Evolutionary conservation across 352 stramenopile genomes (phyloP).

Genomic region (Globisporangium megalacanthum): DNA sequence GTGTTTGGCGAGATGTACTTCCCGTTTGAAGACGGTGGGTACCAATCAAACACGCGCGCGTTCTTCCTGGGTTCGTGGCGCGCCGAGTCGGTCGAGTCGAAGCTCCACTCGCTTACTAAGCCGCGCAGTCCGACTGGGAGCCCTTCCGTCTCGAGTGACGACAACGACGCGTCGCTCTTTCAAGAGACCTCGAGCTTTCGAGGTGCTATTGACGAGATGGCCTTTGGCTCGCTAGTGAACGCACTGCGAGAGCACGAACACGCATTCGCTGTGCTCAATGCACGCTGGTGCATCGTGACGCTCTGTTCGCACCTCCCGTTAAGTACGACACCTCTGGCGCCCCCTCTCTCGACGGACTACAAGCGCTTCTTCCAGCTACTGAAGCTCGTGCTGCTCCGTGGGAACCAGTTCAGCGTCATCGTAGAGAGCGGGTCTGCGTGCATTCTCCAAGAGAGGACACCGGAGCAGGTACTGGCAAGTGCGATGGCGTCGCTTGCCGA

Average conservation of each 20-base stretch:
- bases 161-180: neutral
- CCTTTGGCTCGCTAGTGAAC: conserved; percentile 2
- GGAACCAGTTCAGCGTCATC: conserved; percentile 30
- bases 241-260: conserved; percentile 8
- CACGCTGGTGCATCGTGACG: conserved; percentile 4
- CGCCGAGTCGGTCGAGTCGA: conserved; percentile 23
- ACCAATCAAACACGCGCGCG: conserved; percentile 40
- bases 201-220: conserved; percentile 5
- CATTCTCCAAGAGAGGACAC: conserved; percentile 6
- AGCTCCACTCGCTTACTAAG: conserved; percentile 5
- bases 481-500: neutral
- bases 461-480: neutral
- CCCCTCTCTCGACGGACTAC: neutral
- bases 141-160: neutral
- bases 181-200: neutral
- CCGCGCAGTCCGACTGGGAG: neutral
- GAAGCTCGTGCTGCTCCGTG: conserved; percentile 51
- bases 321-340: neutral
- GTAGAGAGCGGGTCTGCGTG: neutral
- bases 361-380: conserved; percentile 30
- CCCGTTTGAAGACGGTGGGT: conserved; percentile 76
- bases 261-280: conserved; percentile 8
- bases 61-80: conserved; percentile 31
- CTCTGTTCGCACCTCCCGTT: conserved; percentile 1
- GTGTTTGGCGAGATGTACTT: conserved; percentile 87